Conservation (phyloP, 202 grass and related monocot species). For the Zoysia matrella region DNA sequence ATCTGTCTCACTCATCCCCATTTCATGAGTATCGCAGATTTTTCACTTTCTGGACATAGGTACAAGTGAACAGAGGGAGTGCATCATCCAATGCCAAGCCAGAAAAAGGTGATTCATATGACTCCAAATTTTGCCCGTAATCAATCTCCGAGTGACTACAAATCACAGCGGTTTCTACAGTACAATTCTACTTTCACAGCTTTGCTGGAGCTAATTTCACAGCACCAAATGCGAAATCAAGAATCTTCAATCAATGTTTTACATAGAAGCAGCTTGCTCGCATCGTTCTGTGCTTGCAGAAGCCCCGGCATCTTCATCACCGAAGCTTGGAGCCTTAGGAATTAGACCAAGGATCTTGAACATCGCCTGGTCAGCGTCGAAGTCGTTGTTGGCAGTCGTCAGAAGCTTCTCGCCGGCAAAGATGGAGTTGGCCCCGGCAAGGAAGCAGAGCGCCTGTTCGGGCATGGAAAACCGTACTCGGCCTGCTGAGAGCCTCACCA, state of each 20-base stretch:
- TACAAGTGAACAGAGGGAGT: background rate
- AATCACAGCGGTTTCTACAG: constrained; percentile 39
- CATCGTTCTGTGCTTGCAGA: constrained; percentile 25
- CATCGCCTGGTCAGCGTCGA: constrained; percentile 10
- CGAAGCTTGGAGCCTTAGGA: constrained; percentile 80
- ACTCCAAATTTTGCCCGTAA: constrained; percentile 22
- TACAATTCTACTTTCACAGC: background rate
- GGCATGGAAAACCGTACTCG: constrained; percentile 93
- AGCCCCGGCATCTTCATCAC: constrained; percentile 22
- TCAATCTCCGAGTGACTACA: constrained; percentile 1
- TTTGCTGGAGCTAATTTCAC: constrained; percentile 17
- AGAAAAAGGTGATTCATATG: background rate
- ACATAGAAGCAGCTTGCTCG: constrained; percentile 62
- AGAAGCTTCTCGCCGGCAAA: constrained; percentile 94
- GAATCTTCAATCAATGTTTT: background rate
- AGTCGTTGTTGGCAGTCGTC: constrained; percentile 92
- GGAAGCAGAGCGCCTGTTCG: constrained; percentile 89
- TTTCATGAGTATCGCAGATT: no score
- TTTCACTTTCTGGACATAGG: no score
- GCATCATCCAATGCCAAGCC: background rate
- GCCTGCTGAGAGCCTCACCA: constrained; percentile 95
- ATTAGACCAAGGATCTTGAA: constrained; percentile 92
- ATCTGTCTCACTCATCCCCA: background rate
- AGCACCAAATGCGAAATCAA: background rate
- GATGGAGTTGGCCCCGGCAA: constrained; percentile 95